Base-by-base conservation (phyloP, 225 moss, liverwort and hornwort genomes). In the Physcomitrellopsis africana region DNA sequence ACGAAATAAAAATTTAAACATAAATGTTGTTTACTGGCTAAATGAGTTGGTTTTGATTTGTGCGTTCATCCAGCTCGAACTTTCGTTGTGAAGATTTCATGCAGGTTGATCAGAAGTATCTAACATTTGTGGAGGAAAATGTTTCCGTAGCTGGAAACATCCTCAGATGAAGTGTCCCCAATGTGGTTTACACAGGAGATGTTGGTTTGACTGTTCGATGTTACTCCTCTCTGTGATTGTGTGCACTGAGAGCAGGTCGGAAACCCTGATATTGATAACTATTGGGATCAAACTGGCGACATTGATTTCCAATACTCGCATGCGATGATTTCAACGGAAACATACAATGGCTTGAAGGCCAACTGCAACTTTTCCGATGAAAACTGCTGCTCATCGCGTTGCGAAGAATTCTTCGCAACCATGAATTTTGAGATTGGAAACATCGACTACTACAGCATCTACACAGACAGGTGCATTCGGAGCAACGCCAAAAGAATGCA, bases 271-370 rank as follows among this genome's bases (percentile, higher is more conserved):
- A 76, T 76, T 17, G 76, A 76, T 37, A 24, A 66, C 13, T 47
- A 9, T 22, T 76, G 67, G 67, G 76, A 76, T 41, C 13, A 49
- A 11, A 57, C 27, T 23, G 76, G 76, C 12, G 51, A 60, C 46
- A 68, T 76, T 2, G 76, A 76, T 59, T 76, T 59, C 44, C 68
- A 76, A 27, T 68, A 68, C 17, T 76, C 47, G 26, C 76, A 76
- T 51, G 76, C 76, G 32, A 76, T 76, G 76, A 76, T 76, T n/a
- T 76, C 76, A 47, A 32, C 59, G 2, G 60, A 60, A 67, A 76
- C 76, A 22, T 76, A 76, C 48, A 68, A 68, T 9, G 76, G 67
- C 20, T 11, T 76, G 14, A 67, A 68, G 47, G 16, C 0, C 11
- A 67, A 48, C 13, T 76, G 76, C 67, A 59, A 76, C 48, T 76